phyloP scores from a whole-genome alignment of 2,329 filamentous ascomycete genomes.

The Fusarium nanum region DNA sequence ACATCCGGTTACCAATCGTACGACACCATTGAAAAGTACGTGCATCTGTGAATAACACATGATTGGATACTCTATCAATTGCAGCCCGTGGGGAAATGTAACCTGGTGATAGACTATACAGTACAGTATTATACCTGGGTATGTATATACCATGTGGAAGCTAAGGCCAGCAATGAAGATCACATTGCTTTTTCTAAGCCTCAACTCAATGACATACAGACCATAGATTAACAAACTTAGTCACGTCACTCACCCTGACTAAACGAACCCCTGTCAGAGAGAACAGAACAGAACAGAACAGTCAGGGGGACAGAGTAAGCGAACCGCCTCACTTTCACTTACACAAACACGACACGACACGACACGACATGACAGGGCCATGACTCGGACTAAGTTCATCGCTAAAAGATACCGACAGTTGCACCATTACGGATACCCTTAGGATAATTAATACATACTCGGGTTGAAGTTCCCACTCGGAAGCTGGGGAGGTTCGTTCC shows the following conservation, averaged over 20 bases:
- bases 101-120: background rate
- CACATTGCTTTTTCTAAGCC: conserved; percentile 16
- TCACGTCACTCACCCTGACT: background rate
- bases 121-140: background rate
- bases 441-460: background rate
- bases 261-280: background rate
- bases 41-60: conserved; percentile 9
- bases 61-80: conserved; percentile 9
- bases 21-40: conserved; percentile 34
- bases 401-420: conserved; percentile 1
- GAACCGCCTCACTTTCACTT: conserved; percentile 34
- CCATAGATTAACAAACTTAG: background rate
- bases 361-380: conserved; percentile 25
- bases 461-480: conserved; percentile 1
- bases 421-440: background rate
- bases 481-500: conserved; percentile 4
- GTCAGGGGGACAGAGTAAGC: conserved; percentile 5
- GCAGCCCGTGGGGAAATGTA: background rate
- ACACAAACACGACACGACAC: conserved; percentile 22
- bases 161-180: background rate
- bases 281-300: background rate
- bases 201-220: conserved; percentile 3
- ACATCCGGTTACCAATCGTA: conserved; percentile 38
- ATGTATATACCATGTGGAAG: background rate
- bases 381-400: conserved; percentile 28